Percentiles rank a stretch among this genome's conserved stretches.
phyloP scores from a whole-genome alignment of 306 rosid genomes.

The Lathyrus sativus region DNA sequence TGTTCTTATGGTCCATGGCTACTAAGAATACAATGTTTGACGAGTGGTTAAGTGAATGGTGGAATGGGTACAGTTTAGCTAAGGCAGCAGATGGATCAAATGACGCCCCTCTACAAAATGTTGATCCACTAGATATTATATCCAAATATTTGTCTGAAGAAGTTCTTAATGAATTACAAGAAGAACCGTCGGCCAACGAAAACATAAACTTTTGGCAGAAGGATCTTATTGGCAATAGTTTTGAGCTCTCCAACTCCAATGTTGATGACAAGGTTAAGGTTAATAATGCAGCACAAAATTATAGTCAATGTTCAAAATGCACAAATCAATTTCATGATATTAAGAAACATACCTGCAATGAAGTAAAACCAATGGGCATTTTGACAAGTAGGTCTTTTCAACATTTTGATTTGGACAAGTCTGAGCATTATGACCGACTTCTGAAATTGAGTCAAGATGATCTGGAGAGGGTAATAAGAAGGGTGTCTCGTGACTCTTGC shows the following conservation, averaged over 20 bases:
- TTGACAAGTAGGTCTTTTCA: conserved; percentile 36
- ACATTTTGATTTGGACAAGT: conserved; percentile 36
- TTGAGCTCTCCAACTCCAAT: conserved; percentile 34
- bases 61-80: conserved; percentile 66
- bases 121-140: conserved; percentile 74
- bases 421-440: conserved; percentile 51
- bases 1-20: conserved; percentile 76
- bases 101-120: conserved; percentile 46
- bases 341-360: conserved; percentile 40
- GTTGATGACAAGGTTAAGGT: conserved; percentile 44
- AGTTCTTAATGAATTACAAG: conserved; percentile 44
- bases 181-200: conserved; percentile 43
- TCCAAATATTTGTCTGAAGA: conserved; percentile 65
- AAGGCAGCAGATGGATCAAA: conserved; percentile 53
- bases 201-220: conserved; percentile 37
- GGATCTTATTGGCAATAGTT: conserved; percentile 44
- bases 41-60: conserved; percentile 94
- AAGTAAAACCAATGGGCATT: conserved; percentile 21
- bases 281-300: conserved; percentile 36
- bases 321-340: conserved; percentile 35
- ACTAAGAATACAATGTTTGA: conserved; percentile 85
- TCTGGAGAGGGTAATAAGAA: conserved; percentile 71
- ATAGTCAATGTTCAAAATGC: conserved; percentile 39
- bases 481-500: conserved; percentile 73
- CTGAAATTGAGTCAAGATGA: conserved; percentile 75